Percentiles rank a stretch among this genome's conserved stretches.
phyloP scores from a whole-genome alignment of 2,329 filamentous ascomycete genomes.

The Periconia macrospinosa region DNA sequence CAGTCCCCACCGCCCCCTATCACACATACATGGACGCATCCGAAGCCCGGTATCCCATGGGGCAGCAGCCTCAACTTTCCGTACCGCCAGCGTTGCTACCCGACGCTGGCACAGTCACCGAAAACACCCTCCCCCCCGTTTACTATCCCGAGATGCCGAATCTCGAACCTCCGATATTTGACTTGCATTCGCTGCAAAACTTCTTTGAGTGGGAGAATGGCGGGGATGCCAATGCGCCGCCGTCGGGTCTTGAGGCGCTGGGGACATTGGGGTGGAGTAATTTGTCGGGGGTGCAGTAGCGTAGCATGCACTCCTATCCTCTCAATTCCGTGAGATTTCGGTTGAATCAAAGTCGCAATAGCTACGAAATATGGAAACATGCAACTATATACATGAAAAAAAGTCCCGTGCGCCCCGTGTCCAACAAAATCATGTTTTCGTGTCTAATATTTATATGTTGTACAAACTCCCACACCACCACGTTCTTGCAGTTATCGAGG shows the following conservation, averaged over 20 bases:
- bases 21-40: neutral
- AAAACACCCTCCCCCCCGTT: neutral
- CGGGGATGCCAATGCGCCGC: slow-evolving; percentile 23
- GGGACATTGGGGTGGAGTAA: slow-evolving; percentile 31
- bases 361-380: too few relatives aligned
- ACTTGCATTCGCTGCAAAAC: slow-evolving; percentile 35
- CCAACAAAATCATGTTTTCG: too few relatives aligned
- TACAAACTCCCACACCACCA: too few relatives aligned
- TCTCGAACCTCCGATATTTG: slow-evolving; percentile 32
- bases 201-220: slow-evolving; percentile 36
- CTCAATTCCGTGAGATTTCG: neutral
- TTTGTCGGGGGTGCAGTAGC: slow-evolving; percentile 9
- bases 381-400: too few relatives aligned
- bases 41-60: neutral
- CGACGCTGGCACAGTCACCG: slow-evolving; percentile 4
- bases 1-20: neutral
- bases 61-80: neutral
- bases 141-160: slow-evolving; percentile 17
- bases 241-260: slow-evolving; percentile 32
- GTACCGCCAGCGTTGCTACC: slow-evolving; percentile 1
- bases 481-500: too few relatives aligned
- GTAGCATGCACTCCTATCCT: neutral
- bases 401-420: too few relatives aligned
- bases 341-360: neutral
- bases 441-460: too few relatives aligned